Base-by-base conservation (phyloP, 495 filamentous ascomycete genomes). In the Lasiosphaeria miniovina region DNA sequence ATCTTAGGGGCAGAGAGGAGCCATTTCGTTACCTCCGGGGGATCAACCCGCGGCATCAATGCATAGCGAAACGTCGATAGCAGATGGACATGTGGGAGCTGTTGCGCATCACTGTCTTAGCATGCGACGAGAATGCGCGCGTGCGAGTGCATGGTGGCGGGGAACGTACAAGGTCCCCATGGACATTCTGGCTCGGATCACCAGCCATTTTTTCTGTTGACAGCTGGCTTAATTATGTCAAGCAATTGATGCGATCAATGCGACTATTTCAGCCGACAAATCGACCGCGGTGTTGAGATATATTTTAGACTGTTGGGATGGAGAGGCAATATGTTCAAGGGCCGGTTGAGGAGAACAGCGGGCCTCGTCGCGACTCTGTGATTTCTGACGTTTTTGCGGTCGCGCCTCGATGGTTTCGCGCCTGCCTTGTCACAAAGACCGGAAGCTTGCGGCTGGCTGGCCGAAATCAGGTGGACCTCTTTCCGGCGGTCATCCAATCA, bases 31-130 rank as follows among this genome's bases (percentile, higher is more conserved):
- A 90, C 86, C 56, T 90, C 86, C 32, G 86, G 79, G 11, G 87
- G 79, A 55, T 86, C 83, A 58, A 93, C 75, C 61, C 80, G 75
- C 35, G 84, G 82, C 71, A 87, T 82, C 48, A 80, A 68, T 2
- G 92, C 86, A 69, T 88, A 96, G 67, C 84, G 80, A 65, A 86
- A 85, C 32, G 84, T 85, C 52, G 90, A 95, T 12, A 96, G 74
- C 40, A 96, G 82, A 66, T 96, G 92, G 66, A 96, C 86, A 74
- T 96, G 92, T 11, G 87, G 87, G 68, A 94, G 82, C 90, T 93
- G 63, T 55, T 3, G n/a, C 10, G 6, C 10, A 17, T 34, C 31
- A 34, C 24, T 5, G 43, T 68, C 43, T 70, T 15, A 24, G 48
- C 59, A 15, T 33, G 52, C 65, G 49, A 61, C 54, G 35, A 49